A percentile compares a stretch with the other conserved stretches of the same genome.
phyloP scores from a whole-genome alignment of 495 filamentous ascomycete species.

The Pyrenopolyporus hunteri region DNA sequence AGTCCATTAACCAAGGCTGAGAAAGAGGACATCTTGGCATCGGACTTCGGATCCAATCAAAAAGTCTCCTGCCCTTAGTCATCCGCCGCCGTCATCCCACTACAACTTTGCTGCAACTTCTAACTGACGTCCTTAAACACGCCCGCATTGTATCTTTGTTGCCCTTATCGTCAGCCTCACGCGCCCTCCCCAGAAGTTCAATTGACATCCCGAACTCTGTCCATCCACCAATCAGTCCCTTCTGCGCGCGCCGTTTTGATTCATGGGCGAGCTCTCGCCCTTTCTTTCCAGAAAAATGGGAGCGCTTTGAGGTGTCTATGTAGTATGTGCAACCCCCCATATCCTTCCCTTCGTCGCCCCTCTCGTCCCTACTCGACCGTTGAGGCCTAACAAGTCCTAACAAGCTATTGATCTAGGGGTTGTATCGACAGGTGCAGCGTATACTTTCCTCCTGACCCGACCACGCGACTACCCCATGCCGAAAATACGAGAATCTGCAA shows the following conservation, averaged over 20 bases:
- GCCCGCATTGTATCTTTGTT: constrained; percentile 19
- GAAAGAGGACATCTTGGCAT: constrained; percentile 20
- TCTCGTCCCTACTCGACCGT: background rate
- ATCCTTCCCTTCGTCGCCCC: constrained; percentile 4
- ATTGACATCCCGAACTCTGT: constrained; percentile 23
- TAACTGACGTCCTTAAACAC: constrained; percentile 14
- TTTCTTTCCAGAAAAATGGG: constrained; percentile 38
- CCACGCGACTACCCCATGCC: constrained; percentile 30
- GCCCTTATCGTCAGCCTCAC: constrained; percentile 33
- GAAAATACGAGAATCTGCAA: constrained; percentile 27
- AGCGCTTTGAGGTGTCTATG: constrained; percentile 42
- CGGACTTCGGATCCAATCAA: constrained; percentile 19
- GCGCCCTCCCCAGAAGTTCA: constrained; percentile 16
- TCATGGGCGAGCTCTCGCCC: constrained; percentile 38
- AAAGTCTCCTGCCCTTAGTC: constrained; percentile 13
- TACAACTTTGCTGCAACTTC: constrained; percentile 29
- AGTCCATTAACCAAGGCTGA: constrained; percentile 20
- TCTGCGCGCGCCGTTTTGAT: constrained; percentile 12
- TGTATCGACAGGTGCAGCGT: constrained; percentile 33
- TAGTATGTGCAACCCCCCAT: constrained; percentile 20
- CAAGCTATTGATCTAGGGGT: constrained; percentile 11
- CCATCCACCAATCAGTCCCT: background rate
- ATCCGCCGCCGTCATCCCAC: constrained; percentile 42
- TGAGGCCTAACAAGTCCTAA: constrained; percentile 1
- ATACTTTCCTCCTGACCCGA: constrained; percentile 19